phyloP scores from a whole-genome alignment of 75 land plant genomes.

The Cunninghamia lanceolata region DNA sequence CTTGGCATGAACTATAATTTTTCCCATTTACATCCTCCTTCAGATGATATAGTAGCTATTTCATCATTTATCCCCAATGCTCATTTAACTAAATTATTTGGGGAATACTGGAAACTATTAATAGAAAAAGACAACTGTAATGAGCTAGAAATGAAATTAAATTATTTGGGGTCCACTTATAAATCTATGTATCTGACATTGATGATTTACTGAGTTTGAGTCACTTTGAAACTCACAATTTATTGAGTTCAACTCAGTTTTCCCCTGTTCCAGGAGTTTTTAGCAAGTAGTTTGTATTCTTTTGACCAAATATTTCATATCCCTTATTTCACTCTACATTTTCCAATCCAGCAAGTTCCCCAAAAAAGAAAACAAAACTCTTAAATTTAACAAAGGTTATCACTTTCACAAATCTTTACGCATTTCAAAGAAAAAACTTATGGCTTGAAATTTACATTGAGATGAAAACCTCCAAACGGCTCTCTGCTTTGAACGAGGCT shows the following conservation, averaged over 20 bases:
- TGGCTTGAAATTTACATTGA: slow-evolving; percentile 42
- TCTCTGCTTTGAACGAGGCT: slow-evolving; percentile 18
- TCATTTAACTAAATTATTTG: background rate
- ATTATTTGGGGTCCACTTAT: background rate
- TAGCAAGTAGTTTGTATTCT: background rate
- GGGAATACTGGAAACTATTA: background rate
- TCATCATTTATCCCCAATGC: background rate
- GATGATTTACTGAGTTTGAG: background rate
- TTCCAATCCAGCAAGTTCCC: background rate
- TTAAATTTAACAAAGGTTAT: background rate
- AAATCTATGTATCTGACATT: background rate
- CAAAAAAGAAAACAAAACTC: background rate
- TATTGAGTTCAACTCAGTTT: background rate
- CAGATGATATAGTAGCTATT: background rate
- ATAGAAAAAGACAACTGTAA: background rate
- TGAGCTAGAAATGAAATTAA: background rate
- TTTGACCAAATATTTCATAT: background rate
- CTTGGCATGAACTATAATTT: background rate
- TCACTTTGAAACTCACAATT: background rate
- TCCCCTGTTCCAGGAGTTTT: background rate
- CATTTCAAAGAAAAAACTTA: background rate
- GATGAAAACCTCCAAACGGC: slow-evolving; percentile 65
- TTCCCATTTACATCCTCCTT: background rate
- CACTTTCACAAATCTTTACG: background rate
- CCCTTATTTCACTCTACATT: background rate